phyloP scores from a whole-genome alignment of 1,139 yeast genomes.

The Fermentozyma sake region DNA sequence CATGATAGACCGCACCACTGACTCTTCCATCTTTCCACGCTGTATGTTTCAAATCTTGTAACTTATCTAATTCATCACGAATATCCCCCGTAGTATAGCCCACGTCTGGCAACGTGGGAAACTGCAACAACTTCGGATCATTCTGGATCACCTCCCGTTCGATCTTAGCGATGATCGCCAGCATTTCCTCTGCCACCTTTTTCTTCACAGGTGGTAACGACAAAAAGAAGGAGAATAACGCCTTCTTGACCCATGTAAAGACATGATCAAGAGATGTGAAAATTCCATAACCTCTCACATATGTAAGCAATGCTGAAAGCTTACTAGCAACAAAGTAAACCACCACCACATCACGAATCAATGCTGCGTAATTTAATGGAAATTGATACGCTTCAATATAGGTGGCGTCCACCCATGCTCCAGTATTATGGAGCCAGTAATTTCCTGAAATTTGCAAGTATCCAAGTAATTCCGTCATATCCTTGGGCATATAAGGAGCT shows the following conservation, averaged over 20 bases:
- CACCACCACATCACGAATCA: conserved; percentile 29
- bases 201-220: conserved; percentile 50
- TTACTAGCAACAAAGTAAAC: conserved; percentile 13
- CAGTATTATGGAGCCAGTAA: too few relatives aligned
- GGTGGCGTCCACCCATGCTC: too few relatives aligned
- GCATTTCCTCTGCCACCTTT: conserved; percentile 60
- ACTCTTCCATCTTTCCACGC: conserved; percentile 83
- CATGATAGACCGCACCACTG: conserved; percentile 96
- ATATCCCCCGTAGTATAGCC: conserved; percentile 52
- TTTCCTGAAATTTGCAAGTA: too few relatives aligned
- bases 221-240: conserved; percentile 32
- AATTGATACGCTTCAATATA: too few relatives aligned
- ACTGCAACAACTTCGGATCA: conserved; percentile 43
- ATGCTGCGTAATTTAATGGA: too few relatives aligned
- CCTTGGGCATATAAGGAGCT: too few relatives aligned
- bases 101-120: conserved; percentile 47
- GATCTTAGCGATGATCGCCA: conserved; percentile 41
- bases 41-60: conserved; percentile 54
- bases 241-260: conserved; percentile 11
- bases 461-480: too few relatives aligned
- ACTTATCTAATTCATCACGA: conserved; percentile 42
- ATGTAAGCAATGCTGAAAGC: conserved; percentile 7
- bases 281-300: conserved; percentile 38
- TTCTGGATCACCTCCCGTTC: conserved; percentile 54
- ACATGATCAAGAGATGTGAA: conserved; percentile 18